Percentiles rank a stretch among this genome's conserved stretches.
Conservation (phyloP, 805 yeast species). For the Grigorovia yakushimaensis region DNA sequence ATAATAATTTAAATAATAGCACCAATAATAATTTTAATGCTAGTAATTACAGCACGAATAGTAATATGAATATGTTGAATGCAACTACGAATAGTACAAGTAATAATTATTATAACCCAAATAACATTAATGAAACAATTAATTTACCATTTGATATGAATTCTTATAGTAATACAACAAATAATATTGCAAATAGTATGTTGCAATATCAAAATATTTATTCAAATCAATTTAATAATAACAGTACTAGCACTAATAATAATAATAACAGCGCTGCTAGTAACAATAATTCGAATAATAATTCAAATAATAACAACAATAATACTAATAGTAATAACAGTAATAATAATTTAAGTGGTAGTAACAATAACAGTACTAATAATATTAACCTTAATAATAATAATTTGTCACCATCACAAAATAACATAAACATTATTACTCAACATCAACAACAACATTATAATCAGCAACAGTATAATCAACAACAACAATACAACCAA, state of each 20-base stretch:
- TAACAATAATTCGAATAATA: background rate
- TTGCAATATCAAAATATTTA: background rate
- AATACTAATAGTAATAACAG: background rate
- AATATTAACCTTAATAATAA: too few relatives aligned
- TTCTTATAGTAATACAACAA: background rate
- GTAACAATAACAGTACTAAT: too few relatives aligned
- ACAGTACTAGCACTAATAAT: background rate
- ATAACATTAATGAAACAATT: background rate
- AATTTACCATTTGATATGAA: background rate
- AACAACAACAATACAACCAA: slow-evolving; percentile 3
- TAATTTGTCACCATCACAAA: background rate
- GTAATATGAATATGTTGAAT: too few relatives aligned
- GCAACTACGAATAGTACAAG: background rate
- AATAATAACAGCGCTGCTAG: background rate
- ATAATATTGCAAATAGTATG: background rate
- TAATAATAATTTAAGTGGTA: background rate
- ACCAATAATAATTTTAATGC: too few relatives aligned
- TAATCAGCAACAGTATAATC: background rate
- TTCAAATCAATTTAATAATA: too few relatives aligned
- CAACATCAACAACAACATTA: background rate
- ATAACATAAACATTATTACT: background rate
- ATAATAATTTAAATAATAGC: too few relatives aligned
- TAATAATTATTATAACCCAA: background rate
- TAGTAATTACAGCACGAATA: background rate
- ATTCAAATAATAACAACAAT: slow-evolving; percentile 9